Conservation (phyloP, 192 early-diverging fungal genomes). For the Haplosporangium gracile region DNA sequence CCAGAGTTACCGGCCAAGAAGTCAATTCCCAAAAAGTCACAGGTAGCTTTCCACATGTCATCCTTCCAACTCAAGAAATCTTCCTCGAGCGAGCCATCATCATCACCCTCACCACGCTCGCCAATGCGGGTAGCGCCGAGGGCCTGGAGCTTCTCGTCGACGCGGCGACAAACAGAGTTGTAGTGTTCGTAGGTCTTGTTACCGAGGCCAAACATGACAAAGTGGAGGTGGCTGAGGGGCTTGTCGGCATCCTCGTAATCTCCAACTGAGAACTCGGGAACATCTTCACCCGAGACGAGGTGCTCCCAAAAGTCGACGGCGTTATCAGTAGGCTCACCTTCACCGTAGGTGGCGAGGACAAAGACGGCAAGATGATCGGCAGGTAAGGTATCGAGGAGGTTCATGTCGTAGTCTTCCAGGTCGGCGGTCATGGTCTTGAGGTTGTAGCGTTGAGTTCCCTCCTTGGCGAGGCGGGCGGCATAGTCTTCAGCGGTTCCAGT, state of each 20-base stretch:
- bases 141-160: conserved; percentile 75
- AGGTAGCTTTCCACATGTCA: conserved; percentile 81
- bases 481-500: conserved; percentile 99
- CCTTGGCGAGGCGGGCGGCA: conserved; percentile 91
- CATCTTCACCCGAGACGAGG: conserved; percentile 79
- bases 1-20: conserved; percentile 51
- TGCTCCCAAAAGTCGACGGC: conserved; percentile 92
- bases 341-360: conserved; percentile 97
- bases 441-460: conserved; percentile 78
- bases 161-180: conserved; percentile 82
- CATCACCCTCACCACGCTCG: conserved; percentile 94
- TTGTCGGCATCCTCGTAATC: conserved; percentile 71
- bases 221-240: conserved; percentile 66
- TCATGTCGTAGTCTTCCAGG: conserved; percentile 93
- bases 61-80: conserved; percentile 98
- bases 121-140: conserved; percentile 85
- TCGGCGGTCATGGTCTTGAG: conserved; percentile 87
- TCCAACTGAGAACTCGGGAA: conserved; percentile 74
- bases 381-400: conserved; percentile 79
- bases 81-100: conserved; percentile 95
- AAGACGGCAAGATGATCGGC: conserved; percentile 84
- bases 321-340: conserved; percentile 99
- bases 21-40: conserved; percentile 79
- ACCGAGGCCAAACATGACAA: conserved; percentile 88
- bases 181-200: conserved; percentile 94